Evolutionary conservation across 257 asterid genomes (phyloP).

Genomic region (Salvia miltiorrhiza): DNA sequence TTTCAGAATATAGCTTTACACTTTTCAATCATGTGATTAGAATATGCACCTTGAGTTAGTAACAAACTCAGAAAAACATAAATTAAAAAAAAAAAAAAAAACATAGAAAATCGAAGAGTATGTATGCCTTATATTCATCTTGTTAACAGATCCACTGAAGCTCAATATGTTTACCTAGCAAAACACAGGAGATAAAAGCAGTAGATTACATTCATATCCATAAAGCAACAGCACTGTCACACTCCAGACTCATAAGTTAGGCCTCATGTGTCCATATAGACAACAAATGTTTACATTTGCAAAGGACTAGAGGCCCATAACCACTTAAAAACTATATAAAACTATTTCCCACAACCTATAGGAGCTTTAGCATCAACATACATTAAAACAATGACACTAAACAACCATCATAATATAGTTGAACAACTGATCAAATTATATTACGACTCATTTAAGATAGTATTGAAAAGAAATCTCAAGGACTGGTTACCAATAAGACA

Average conservation of each 20-base stretch:
- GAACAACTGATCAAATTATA: not conserved
- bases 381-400: not conserved
- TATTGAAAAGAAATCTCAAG: not conserved
- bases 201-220: not conserved
- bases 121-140: not conserved
- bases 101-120: not conserved
- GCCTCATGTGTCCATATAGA: not conserved
- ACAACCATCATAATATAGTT: not conserved
- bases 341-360: not conserved
- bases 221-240: not conserved
- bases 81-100: not conserved
- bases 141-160: conserved; percentile 2
- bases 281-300: not conserved
- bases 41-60: not conserved
- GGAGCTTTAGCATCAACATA: not conserved
- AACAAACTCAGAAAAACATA: not conserved
- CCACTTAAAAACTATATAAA: conserved; percentile 1
- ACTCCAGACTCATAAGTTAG: not conserved
- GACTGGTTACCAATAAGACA: not conserved
- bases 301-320: not conserved
- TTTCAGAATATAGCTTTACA: not conserved
- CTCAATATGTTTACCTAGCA: conserved; percentile 8
- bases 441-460: not conserved
- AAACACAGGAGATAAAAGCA: conserved; percentile 12
- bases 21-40: not conserved